A percentile compares a stretch with the other conserved stretches of the same genome.
phyloP scores from a whole-genome alignment of 1,284 basidiomycete species.

The Papiliotrema nemorosa region DNA sequence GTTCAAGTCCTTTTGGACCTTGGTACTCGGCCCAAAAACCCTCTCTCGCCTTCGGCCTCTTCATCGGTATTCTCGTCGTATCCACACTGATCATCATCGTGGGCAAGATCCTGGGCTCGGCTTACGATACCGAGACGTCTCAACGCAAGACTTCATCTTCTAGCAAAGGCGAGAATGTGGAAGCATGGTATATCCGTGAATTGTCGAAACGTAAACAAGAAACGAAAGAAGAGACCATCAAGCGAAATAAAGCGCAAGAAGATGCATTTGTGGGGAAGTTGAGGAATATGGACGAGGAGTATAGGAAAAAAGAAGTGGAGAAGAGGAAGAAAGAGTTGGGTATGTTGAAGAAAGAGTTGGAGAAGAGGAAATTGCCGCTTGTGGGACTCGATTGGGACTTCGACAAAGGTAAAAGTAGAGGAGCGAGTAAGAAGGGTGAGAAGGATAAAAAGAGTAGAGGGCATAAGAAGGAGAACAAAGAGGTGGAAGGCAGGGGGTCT shows the following conservation, averaged over 20 bases:
- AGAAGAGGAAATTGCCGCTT: conserved; percentile 8
- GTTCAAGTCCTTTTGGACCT: conserved; percentile 6
- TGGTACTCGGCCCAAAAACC: conserved; percentile 19
- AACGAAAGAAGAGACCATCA: conserved; percentile 7
- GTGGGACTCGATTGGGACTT: conserved; percentile 5
- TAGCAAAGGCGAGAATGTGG: conserved; percentile 2
- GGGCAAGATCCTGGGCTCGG: conserved; percentile 16
- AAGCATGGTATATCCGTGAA: conserved; percentile 12
- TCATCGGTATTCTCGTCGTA: conserved; percentile 7
- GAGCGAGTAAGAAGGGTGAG: not conserved
- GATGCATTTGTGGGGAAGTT: conserved; percentile 8
- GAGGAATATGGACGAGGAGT: conserved; percentile 9
- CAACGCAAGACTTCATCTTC: not conserved
- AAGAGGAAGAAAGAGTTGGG: conserved; percentile 10
- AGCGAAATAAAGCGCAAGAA: conserved; percentile 14
- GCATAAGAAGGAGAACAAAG: not conserved
- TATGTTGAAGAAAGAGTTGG: conserved; percentile 16
- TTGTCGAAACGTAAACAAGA: conserved; percentile 13
- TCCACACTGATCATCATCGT: conserved; percentile 14
- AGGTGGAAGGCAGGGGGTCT: not conserved
- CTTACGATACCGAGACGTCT: conserved; percentile 21
- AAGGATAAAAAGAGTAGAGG: not conserved
- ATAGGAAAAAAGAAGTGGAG: conserved; percentile 10
- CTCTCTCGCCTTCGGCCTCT: conserved; percentile 9
- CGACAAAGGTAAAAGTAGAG: not conserved